These are phyloP conservation scores for Kernera saxatilis DNA, from an alignment of 345 rosid species.

Conservation along the genomic window DNA sequence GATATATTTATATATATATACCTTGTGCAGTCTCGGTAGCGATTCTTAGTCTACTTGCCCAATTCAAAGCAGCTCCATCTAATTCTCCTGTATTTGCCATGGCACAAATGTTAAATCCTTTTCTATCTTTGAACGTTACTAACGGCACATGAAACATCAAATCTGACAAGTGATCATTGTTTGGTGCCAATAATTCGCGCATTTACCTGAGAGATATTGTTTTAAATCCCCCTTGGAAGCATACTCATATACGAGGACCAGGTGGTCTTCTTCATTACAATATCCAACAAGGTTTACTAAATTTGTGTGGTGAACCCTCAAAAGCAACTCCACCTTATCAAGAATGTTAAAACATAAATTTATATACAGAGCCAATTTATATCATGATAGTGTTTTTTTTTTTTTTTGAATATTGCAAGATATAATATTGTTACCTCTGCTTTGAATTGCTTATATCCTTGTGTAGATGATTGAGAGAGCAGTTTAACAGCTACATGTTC, in stretches of 20 bases:
- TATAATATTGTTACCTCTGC: not conserved
- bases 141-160: not conserved
- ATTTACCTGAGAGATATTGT: conserved; percentile 15
- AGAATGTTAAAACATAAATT: not conserved
- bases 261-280: conserved; percentile 23
- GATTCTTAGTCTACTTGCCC: conserved; percentile 37
- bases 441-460: not conserved
- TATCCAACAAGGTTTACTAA: conserved; percentile 34
- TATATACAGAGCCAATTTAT: not conserved
- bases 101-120: not conserved
- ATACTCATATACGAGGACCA: conserved; percentile 37
- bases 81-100: not conserved
- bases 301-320: conserved; percentile 37
- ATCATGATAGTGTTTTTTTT: not conserved
- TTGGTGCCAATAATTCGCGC: not conserved
- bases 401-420: not conserved
- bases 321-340: conserved; percentile 30
- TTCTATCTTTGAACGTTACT: not conserved
- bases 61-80: conserved; percentile 11
- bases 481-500: not conserved
- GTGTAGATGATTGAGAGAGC: not conserved
- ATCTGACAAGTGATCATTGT: not conserved
- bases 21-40: conserved; percentile 43
- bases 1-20: no score
- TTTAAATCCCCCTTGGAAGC: conserved; percentile 23